Evolutionary conservation across 2,329 filamentous ascomycete species (phyloP).

Genomic region (Sporothrix variecibatus): DNA sequence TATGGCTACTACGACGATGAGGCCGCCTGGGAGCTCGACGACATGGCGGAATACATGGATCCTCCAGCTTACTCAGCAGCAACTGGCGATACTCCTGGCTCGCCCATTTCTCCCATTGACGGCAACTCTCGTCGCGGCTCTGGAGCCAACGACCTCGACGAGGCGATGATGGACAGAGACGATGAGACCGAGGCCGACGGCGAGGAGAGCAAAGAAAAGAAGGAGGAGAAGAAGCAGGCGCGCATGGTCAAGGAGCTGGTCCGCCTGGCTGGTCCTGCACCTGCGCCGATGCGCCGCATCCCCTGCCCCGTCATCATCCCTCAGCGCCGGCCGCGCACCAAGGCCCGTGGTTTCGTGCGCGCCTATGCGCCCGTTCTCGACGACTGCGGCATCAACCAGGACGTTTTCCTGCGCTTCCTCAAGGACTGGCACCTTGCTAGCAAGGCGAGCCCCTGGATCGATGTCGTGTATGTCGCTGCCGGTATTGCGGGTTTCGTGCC

Average conservation of each 20-base stretch:
- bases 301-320: constrained; percentile 43
- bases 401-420: constrained; percentile 42
- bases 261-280: constrained; percentile 31
- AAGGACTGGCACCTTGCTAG: constrained; percentile 37
- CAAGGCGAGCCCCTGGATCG: constrained; percentile 33
- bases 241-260: constrained; percentile 31
- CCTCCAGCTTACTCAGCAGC: constrained; percentile 28
- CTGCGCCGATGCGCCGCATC: constrained; percentile 29
- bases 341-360: constrained; percentile 42
- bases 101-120: neutral
- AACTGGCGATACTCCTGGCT: neutral
- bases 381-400: constrained; percentile 40
- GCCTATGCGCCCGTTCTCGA: constrained; percentile 43
- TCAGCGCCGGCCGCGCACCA: constrained; percentile 41
- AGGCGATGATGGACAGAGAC: neutral
- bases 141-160: neutral
- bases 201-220: constrained; percentile 24
- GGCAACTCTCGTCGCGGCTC: neutral
- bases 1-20: constrained; percentile 30
- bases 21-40: constrained; percentile 35
- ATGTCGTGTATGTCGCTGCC: constrained; percentile 33
- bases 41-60: constrained; percentile 31
- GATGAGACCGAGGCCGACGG: neutral
- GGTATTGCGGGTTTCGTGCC: constrained; percentile 35
- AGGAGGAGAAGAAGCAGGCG: constrained; percentile 30